Percentiles rank a stretch among this genome's conserved stretches.
Conservation (phyloP, 192 early-diverging fungal species). For the Chytriomyces confervae region DNA sequence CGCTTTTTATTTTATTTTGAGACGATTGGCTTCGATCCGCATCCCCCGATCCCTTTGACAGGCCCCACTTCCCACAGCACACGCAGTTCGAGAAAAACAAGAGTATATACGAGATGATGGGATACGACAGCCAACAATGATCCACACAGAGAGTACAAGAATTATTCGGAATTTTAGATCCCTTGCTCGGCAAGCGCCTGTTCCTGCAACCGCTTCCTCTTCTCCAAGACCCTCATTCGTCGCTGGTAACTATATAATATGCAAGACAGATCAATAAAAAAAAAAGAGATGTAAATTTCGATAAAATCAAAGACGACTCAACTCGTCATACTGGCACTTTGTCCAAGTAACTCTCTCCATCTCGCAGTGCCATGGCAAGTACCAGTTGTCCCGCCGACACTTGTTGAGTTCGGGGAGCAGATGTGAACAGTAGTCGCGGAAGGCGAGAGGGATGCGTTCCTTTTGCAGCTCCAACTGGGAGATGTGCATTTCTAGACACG, state of each 20-base stretch:
- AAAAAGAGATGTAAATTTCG: too few species aligned
- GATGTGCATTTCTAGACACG: conserved; percentile 75
- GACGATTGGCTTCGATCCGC: background rate
- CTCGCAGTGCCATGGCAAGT: conserved; percentile 94
- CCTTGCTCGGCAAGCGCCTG: conserved; percentile 3
- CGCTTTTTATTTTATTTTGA: background rate
- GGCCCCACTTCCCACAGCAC: background rate
- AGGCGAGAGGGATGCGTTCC: conserved; percentile 80
- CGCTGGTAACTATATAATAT: conserved; percentile 43
- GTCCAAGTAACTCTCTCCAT: conserved; percentile 85
- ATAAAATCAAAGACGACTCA: conserved; percentile 68
- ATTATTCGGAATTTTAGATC: background rate
- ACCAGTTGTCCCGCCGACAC: conserved; percentile 83
- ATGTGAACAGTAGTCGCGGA: conserved; percentile 94
- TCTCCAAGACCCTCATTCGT: conserved; percentile 45
- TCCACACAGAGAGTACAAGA: background rate
- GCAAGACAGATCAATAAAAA: background rate
- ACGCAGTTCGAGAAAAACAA: too few species aligned
- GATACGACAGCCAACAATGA: background rate
- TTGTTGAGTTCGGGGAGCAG: conserved; percentile 89
- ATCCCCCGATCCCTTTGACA: background rate
- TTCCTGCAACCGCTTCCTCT: conserved; percentile 41
- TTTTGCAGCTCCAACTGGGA: conserved; percentile 86
- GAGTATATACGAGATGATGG: too few species aligned
- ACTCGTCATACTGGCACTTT: conserved; percentile 97